These are phyloP conservation scores for Rosa hybrid DNA, from an alignment of 331 rosid genomes.

Conservation along the genomic window DNA sequence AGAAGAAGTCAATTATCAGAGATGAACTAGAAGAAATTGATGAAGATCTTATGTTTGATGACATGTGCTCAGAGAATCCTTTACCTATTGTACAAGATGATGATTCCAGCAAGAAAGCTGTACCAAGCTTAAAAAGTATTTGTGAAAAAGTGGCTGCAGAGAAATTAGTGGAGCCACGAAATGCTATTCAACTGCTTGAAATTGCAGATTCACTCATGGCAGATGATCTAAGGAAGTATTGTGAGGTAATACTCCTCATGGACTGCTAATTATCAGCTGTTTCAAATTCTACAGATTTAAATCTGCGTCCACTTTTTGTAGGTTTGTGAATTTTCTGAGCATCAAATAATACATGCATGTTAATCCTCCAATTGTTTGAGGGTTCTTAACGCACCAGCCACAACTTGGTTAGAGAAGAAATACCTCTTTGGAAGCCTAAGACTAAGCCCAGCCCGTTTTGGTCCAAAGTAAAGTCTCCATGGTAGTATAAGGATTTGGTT, in stretches of 20 bases:
- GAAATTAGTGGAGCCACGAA: slow-evolving; percentile 90
- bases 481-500: background rate
- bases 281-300: background rate
- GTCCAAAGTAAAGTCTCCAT: background rate
- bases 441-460: background rate
- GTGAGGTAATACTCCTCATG: slow-evolving; percentile 60
- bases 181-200: slow-evolving; percentile 82
- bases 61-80: slow-evolving; percentile 43
- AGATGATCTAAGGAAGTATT: slow-evolving; percentile 71
- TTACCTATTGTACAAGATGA: slow-evolving; percentile 34
- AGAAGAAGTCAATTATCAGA: slow-evolving; percentile 37
- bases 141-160: slow-evolving; percentile 91
- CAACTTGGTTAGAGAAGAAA: background rate
- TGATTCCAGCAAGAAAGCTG: slow-evolving; percentile 38
- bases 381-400: background rate
- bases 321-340: background rate
- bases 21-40: slow-evolving; percentile 57
- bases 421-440: background rate
- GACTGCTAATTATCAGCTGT: slow-evolving; percentile 3
- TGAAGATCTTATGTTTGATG: slow-evolving; percentile 69
- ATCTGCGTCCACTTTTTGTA: background rate
- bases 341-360: background rate
- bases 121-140: slow-evolving; percentile 81
- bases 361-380: background rate
- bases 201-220: slow-evolving; percentile 89